Conservation (phyloP, 768 basidiomycete genomes). For the Panaeolus cyanescens region DNA sequence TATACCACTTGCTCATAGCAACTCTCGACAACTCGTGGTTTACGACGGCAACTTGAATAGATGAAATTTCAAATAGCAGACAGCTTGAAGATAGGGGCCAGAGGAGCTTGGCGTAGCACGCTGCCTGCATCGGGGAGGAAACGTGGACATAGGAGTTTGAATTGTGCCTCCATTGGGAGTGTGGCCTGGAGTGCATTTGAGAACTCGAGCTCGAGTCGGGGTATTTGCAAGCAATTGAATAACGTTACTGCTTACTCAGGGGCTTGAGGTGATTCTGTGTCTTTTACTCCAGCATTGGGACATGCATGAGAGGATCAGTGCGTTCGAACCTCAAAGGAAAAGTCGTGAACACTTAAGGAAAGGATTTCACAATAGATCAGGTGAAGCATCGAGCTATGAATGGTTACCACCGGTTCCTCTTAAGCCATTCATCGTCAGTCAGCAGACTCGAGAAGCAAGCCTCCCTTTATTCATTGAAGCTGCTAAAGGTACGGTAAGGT, state of each 20-base stretch:
- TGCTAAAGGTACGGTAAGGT: background rate
- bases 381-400: background rate
- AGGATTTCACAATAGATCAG: background rate
- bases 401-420: background rate
- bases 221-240: background rate
- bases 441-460: background rate
- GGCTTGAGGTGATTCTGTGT: background rate
- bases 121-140: background rate
- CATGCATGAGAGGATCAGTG: background rate
- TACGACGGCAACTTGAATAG: background rate
- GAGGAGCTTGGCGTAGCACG: background rate
- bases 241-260: background rate
- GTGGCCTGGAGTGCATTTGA: background rate
- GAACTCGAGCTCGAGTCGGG: background rate
- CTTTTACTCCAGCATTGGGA: background rate
- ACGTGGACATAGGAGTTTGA: conserved; percentile 1
- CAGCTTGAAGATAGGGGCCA: background rate
- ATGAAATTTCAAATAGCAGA: background rate
- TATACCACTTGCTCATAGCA: too few relatives aligned
- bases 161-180: background rate
- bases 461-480: background rate
- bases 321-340: too few relatives aligned
- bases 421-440: background rate
- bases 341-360: background rate
- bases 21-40: background rate